Evolutionary conservation across 1,284 basidiomycete genomes (phyloP).

Genomic region (Fomitiporia mediterranea): DNA sequence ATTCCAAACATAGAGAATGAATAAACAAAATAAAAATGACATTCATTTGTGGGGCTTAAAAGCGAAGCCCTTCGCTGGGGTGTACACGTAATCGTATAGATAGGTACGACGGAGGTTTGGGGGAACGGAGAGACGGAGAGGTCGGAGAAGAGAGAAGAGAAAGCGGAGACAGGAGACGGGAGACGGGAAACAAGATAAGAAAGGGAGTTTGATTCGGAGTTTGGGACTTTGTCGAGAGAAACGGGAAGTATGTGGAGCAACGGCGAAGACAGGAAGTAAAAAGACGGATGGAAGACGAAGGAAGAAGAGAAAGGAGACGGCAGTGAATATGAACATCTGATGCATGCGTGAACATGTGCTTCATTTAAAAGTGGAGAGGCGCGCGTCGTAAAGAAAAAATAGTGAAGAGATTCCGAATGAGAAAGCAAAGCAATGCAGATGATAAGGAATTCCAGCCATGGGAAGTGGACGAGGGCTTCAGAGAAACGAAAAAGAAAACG

Average conservation of each 20-base stretch:
- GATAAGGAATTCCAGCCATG: slow-evolving; percentile 10
- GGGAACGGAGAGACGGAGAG: too few relatives aligned
- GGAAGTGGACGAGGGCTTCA: slow-evolving; percentile 8
- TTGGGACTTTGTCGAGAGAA: slow-evolving; percentile 15
- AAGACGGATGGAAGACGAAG: slow-evolving; percentile 12
- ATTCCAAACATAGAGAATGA: neutral
- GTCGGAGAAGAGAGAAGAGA: neutral
- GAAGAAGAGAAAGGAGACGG: slow-evolving; percentile 13
- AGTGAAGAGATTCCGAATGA: too few relatives aligned
- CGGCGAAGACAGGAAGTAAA: neutral
- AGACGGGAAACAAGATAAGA: too few relatives aligned
- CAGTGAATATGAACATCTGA: too few relatives aligned
- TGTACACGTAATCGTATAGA: slow-evolving; percentile 23
- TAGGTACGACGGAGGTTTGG: too few relatives aligned
- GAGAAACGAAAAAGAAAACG: slow-evolving; percentile 10
- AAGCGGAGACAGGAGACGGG: too few relatives aligned
- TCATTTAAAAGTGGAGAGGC: too few relatives aligned
- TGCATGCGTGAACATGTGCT: too few relatives aligned
- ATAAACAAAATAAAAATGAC: slow-evolving; percentile 7
- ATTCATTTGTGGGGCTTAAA: slow-evolving; percentile 40
- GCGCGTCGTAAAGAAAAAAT: too few relatives aligned
- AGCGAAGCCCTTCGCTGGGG: slow-evolving; percentile 45
- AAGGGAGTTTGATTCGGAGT: too few relatives aligned
- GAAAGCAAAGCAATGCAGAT: too few relatives aligned
- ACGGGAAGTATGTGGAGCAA: slow-evolving; percentile 4